Conservation (phyloP, 2,329 filamentous ascomycete species). For the Venturia pyrina region DNA sequence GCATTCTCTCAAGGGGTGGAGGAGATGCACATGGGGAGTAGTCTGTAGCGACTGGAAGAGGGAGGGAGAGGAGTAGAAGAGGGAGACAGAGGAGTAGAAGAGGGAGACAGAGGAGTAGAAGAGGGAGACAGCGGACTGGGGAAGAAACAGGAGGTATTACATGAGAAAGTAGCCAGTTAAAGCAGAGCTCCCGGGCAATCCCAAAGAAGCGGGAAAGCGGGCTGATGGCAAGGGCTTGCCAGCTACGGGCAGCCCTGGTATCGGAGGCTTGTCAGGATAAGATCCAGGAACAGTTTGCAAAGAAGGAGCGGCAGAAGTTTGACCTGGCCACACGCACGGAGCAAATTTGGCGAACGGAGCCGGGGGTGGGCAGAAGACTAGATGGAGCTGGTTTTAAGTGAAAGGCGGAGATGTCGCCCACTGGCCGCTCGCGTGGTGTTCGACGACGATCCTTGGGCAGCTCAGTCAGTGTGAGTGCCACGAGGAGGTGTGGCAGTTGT, state of each 20-base stretch:
- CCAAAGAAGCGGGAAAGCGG: slow-evolving; percentile 9
- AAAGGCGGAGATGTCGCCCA: slow-evolving; percentile 25
- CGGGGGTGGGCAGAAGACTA: background rate
- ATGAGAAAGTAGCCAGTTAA: slow-evolving; percentile 4
- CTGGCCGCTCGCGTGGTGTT: slow-evolving; percentile 25
- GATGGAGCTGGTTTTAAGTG: slow-evolving; percentile 19
- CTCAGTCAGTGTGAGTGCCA: background rate
- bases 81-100: too few relatives aligned
- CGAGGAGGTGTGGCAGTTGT: slow-evolving; percentile 2
- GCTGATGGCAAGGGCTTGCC: slow-evolving; percentile 8
- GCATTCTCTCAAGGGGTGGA: background rate
- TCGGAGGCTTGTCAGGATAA: slow-evolving; percentile 23
- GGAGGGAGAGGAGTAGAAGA: too few relatives aligned
- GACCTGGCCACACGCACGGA: background rate
- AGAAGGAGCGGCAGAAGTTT: background rate
- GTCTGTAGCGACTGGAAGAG: background rate
- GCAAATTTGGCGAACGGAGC: background rate
- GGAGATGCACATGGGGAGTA: background rate
- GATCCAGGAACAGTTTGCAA: background rate
- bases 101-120: too few relatives aligned
- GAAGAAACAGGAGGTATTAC: slow-evolving; percentile 7
- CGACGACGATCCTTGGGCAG: slow-evolving; percentile 2
- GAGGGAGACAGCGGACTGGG: background rate
- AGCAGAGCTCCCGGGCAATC: background rate
- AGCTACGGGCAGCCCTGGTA: background rate